Evolutionary conservation across 805 yeast genomes (phyloP), one percentile per base, ranked within the genome.

Genomic region (Saturnispora serradocipensis): DNA sequence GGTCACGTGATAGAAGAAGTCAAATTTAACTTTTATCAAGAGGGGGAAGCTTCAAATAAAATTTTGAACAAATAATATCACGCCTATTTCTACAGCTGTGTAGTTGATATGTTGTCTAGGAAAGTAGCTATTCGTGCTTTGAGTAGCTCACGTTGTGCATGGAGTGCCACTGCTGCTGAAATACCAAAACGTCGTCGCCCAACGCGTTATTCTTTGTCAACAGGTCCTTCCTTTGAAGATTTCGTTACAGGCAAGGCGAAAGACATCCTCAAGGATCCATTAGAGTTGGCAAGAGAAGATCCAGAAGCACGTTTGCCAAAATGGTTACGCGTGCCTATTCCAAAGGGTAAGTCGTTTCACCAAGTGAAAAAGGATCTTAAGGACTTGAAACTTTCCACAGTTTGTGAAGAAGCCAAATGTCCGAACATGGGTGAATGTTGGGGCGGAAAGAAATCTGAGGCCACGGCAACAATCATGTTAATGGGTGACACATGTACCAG

Each of bases 401-500:
- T 93, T 30, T 93, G 99, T 70, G 98, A 93, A 68, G 99, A 93
- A 64, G 99, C 99, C 4, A 84, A 93, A 64, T 93, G 99, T 70
- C 99, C 99, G n/a, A 93, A 93, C 67, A 93, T 93, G 56, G 97
- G 98, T 49, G 99, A 93, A 67, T 93, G 99, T 69, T 93, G 99
- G 99, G 98, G 99, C 51, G 99, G 99, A 30, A 80, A 83, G 61
- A 84, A 90, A 66, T 80, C 91, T 6, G 91, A 88, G 56, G 97
- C 99, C 3, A 88, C 97, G 7, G 96, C 96, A 5, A 93, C 99
- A 2, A 93, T 93, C 59, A 93, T 93, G 99, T 74, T 93, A 53
- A 76, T 93, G 78, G 99, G 99, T 55, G 99, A 93, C 62, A 93
- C 99, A 0, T 93, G 99, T 70, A 93, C 99, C 1, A 78, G 99